phyloP scores from a whole-genome alignment of 805 yeast genomes.

The Crinitomyces ghanaensis region DNA sequence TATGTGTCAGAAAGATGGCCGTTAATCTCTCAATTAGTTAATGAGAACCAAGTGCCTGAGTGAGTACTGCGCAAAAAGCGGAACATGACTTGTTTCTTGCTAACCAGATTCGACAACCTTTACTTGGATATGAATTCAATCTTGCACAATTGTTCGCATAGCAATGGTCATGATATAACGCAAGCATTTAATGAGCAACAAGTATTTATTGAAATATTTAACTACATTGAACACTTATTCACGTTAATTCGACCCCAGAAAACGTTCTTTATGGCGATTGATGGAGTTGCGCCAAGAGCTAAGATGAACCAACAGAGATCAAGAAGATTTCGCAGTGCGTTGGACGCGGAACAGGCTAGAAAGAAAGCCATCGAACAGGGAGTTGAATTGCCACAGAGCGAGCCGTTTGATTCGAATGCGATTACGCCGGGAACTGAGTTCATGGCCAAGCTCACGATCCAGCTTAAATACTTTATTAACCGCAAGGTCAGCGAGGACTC shows the following conservation, averaged over 20 bases:
- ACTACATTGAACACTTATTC: constrained; percentile 88
- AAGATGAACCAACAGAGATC: constrained; percentile 97
- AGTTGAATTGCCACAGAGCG: constrained; percentile 64
- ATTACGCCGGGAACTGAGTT: constrained; percentile 97
- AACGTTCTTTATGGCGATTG: constrained; percentile 91
- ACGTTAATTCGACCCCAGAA: constrained; percentile 77
- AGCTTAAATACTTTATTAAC: constrained; percentile 77
- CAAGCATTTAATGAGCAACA: constrained; percentile 73
- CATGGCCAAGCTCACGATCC: constrained; percentile 77
- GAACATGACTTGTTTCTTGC: not conserved
- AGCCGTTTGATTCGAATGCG: constrained; percentile 81
- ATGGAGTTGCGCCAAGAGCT: constrained; percentile 98
- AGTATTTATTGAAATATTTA: constrained; percentile 84
- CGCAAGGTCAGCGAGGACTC: constrained; percentile 79
- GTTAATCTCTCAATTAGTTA: constrained; percentile 73
- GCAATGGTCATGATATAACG: constrained; percentile 52
- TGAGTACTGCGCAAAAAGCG: constrained; percentile 13
- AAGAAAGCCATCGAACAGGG: constrained; percentile 67
- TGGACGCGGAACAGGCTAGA: constrained; percentile 76
- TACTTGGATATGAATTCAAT: constrained; percentile 97
- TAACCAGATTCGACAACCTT: constrained; percentile 61
- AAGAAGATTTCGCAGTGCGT: constrained; percentile 87
- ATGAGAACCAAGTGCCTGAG: constrained; percentile 76
- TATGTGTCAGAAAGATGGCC: constrained; percentile 99
- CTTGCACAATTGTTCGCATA: constrained; percentile 87